A percentile compares a stretch with the other conserved stretches of the same genome.
Evolutionary conservation across 2,329 filamentous ascomycete genomes (phyloP).

Genomic region (Emericellopsis cladophorae): DNA sequence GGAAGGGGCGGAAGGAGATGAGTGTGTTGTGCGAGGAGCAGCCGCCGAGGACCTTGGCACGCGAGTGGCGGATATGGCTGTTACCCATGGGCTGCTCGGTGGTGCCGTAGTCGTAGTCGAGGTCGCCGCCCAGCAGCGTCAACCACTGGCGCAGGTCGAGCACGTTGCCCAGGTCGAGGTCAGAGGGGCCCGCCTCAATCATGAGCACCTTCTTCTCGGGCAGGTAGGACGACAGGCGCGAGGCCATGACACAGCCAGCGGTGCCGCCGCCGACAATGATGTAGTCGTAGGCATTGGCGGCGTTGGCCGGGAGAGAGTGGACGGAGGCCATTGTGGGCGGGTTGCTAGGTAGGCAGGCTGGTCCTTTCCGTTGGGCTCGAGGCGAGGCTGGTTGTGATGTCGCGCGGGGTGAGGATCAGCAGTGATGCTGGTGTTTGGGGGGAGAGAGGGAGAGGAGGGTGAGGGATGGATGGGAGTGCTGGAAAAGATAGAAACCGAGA

Average conservation of each 20-base stretch:
- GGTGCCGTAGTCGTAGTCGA: slow-evolving; percentile 86
- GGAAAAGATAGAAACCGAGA: neutral
- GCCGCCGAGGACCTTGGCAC: slow-evolving; percentile 82
- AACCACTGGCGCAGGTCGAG: slow-evolving; percentile 83
- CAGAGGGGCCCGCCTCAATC: slow-evolving; percentile 81
- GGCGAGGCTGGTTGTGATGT: neutral
- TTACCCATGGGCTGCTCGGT: slow-evolving; percentile 87
- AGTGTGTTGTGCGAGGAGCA: slow-evolving; percentile 92
- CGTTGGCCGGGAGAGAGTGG: slow-evolving; percentile 48
- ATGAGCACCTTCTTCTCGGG: slow-evolving; percentile 71
- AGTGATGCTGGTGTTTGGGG: neutral
- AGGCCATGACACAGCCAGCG: slow-evolving; percentile 73
- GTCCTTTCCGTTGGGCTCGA: neutral
- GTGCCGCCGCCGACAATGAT: slow-evolving; percentile 78
- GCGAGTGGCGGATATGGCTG: slow-evolving; percentile 82
- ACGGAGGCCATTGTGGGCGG: slow-evolving; percentile 52
- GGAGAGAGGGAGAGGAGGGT: neutral
- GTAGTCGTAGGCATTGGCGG: slow-evolving; percentile 65
- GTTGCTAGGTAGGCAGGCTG: neutral
- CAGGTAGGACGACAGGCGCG: slow-evolving; percentile 69
- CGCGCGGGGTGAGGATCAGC: neutral
- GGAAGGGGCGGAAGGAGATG: slow-evolving; percentile 84
- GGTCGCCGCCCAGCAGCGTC: slow-evolving; percentile 67
- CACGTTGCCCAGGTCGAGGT: slow-evolving; percentile 79
- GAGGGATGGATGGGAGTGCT: neutral